Evolutionary conservation across 129 eudicot species (phyloP), one percentile per base, ranked within the genome.

Genomic region (Artemisia argyi): DNA sequence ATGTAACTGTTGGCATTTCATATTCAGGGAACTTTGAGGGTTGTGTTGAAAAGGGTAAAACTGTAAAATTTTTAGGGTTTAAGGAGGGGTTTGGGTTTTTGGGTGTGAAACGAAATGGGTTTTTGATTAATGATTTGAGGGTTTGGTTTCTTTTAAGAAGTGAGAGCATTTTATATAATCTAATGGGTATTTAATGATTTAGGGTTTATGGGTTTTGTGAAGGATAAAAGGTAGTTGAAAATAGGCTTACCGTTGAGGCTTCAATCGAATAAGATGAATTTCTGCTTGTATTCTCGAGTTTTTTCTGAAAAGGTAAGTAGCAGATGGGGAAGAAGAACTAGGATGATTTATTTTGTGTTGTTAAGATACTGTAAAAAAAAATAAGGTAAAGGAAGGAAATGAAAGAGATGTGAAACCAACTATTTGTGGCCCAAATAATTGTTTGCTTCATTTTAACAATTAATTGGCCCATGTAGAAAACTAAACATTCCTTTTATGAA

Each of bases 1-100:
- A 88, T 3, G 95, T 88, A 26, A 88, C 95, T 4, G 95, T 74
- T 11, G 95, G 95, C 95, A 88, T 88, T 79, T 88, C 90, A 76
- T 88, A 88, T 65, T 88, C 94, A 6, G 94, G 90, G 28, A 88
- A 85, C 46, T 82, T 84, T 35, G 73, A 71, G 55, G 91, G 65
- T 69, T 83, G 88, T 22, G 86, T 66, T 7, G 95, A 88, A 80
- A 66, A 82, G 73, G 79, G 75, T 58, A 66, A 52, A 71, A 78
- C 65, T 82, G 86, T 52, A 64, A 65, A 20, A 55, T 61, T 69
- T 32, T 2, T 49, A 71, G 83, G 81, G 79, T 75, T 81, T 81
- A 71, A 11, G 61, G 66, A 51, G 10, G 63, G 4, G 17, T 49
- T 11, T 7, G 66, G 66, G 52, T 70, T 55, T 16, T 54, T 47